Conservation (phyloP, 768 basidiomycete species). For the Infundibulicybe gibba region DNA sequence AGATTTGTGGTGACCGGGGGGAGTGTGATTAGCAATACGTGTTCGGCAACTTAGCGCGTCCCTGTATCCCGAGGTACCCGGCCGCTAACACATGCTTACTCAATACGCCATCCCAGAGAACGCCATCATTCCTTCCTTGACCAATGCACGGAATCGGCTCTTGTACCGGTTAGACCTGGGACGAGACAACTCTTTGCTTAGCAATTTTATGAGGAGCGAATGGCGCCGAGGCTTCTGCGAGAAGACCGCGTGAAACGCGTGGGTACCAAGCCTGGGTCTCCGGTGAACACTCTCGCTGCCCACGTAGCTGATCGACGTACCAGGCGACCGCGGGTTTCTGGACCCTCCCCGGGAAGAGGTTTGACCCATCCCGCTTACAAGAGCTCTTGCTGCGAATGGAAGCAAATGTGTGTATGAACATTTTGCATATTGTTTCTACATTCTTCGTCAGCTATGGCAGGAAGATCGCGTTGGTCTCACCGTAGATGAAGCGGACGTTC, state of each 20-base stretch:
- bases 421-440: conserved; percentile 59
- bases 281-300: neutral
- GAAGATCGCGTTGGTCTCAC: conserved; percentile 24
- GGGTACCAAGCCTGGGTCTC: conserved; percentile 65
- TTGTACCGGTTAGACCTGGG: conserved; percentile 38
- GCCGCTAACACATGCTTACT: neutral
- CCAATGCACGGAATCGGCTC: conserved; percentile 42
- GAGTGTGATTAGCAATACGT: neutral
- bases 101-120: conserved; percentile 17
- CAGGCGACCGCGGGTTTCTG: conserved; percentile 56
- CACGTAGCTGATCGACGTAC: conserved; percentile 32
- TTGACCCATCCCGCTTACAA: conserved; percentile 32
- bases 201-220: conserved; percentile 36
- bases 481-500: conserved; percentile 47
- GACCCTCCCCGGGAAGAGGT: conserved; percentile 37
- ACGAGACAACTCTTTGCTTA: conserved; percentile 48
- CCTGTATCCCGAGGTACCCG: no score
- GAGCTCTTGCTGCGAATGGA: conserved; percentile 44
- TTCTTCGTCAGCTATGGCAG: conserved; percentile 2
- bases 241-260: conserved; percentile 73
- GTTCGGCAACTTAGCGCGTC: no score
- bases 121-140: conserved; percentile 39
- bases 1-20: no score
- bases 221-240: conserved; percentile 50
- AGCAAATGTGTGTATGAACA: conserved; percentile 53